These are phyloP conservation scores for Metarhizium sp. DNA, from an alignment of 2,329 filamentous ascomycete genomes.

Conservation along the genomic window DNA sequence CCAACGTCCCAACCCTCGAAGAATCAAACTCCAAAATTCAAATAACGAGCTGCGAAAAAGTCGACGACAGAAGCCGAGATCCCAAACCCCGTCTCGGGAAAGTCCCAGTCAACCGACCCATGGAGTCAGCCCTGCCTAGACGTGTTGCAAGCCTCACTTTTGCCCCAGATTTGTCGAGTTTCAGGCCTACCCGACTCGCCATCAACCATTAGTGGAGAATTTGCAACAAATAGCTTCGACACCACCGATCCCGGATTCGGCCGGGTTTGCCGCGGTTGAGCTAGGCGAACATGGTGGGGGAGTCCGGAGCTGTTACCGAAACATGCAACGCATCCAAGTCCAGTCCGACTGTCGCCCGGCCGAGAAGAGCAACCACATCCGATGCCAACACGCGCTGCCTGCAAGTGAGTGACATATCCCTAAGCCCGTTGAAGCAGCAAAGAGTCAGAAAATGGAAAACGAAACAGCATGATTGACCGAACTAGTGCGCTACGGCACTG, in stretches of 20 bases:
- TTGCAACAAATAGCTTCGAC: neutral
- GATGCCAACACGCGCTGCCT: neutral
- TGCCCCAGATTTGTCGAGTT: neutral
- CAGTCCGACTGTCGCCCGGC: neutral
- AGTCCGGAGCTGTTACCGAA: too few relatives aligned
- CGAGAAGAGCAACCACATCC: neutral
- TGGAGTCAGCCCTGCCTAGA: neutral
- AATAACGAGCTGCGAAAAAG: neutral
- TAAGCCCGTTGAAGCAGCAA: neutral
- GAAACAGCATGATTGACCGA: neutral
- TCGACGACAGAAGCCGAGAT: neutral
- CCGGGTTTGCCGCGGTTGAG: too few relatives aligned
- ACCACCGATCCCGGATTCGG: neutral
- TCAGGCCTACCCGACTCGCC: neutral
- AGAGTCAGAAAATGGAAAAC: neutral
- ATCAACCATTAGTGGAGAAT: neutral
- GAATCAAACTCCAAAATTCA: neutral
- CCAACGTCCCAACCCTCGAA: neutral
- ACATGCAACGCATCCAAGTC: neutral
- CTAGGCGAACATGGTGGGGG: neutral
- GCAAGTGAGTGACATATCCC: neutral
- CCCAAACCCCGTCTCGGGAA: neutral
- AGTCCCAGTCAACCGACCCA: neutral
- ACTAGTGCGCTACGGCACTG: neutral
- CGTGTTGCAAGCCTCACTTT: neutral